Base-by-base conservation (phyloP, 768 basidiomycete species). In the Phanerodontia chrysosporium region DNA sequence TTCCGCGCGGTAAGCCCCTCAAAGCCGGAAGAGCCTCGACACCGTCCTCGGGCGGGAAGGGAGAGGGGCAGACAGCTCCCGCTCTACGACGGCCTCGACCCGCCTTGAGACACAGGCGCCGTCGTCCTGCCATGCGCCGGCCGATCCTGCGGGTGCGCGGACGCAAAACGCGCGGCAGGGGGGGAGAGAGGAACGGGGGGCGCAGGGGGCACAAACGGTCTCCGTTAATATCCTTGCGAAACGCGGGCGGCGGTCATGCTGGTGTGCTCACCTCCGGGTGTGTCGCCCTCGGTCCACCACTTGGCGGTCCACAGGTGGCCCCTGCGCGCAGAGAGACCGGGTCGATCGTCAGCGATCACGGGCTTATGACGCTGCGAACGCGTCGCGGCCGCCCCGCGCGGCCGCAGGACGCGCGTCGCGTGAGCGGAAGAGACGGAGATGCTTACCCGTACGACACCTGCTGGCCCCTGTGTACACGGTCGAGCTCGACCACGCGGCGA, bases 281-380 rank as follows among this genome's bases (percentile, higher is more conserved):
- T 75, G 65, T 84, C 79, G 45, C 74, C 76, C 67, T 87, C 71
- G 18, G 83, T 80, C 84, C 86, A 86, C 80, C 82, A 86, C 56
- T 82, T 77, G 2, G 85, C 83, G 13, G 77, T 79, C 76, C 76
- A 80, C 45, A 76, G 68, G 59, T 76, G 64, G 14, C 74, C 73
- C 61, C 71, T 73, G 63, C 29, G 42, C 74, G 27, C 46, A 59
- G 32, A 16, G 59, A 63, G 45, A 27, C n/a, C n/a, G n/a, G n/a
- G 32, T 18, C 39, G 39, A 18, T 42, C 39, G 39, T 42, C 39
- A 42, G 39, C 39, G 18, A 18, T 10, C 18, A 8, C 18, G 39
- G 39, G 18, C 39, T 10, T 42, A 42, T 4, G 39, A 18, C 18
- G 32, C 14, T 7, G 14, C 32, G 32, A 7, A 14, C 32, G 32